phyloP scores from a whole-genome alignment of 192 early-diverging fungal species.

The Coemansia sp. region DNA sequence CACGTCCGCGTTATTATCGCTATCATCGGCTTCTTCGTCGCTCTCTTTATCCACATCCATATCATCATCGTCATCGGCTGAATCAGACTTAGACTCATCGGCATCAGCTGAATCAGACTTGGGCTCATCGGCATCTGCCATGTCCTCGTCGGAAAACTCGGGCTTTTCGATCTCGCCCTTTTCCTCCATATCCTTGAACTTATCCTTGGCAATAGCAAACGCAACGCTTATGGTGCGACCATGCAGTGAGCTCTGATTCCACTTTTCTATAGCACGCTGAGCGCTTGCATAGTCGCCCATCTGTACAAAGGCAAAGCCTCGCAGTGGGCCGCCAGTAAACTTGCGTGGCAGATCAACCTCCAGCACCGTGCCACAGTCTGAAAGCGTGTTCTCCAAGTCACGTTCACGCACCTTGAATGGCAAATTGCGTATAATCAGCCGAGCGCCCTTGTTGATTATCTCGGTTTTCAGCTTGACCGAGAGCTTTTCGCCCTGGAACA shows the following conservation, averaged over 20 bases:
- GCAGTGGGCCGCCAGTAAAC: constrained; percentile 67
- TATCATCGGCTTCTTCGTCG: constrained; percentile 31
- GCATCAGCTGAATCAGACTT: constrained; percentile 13
- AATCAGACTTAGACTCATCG: constrained; percentile 15
- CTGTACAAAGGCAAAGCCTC: constrained; percentile 91
- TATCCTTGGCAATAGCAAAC: constrained; percentile 76
- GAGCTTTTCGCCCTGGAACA: constrained; percentile 69
- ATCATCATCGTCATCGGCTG: constrained; percentile 29
- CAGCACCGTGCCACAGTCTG: constrained; percentile 64
- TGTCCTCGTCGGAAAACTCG: constrained; percentile 39
- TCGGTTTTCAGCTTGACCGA: constrained; percentile 50
- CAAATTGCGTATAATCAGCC: constrained; percentile 87
- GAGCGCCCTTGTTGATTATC: constrained; percentile 60
- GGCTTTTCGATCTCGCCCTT: constrained; percentile 54
- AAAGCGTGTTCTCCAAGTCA: constrained; percentile 67
- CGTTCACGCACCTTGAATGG: constrained; percentile 67
- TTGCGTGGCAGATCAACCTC: constrained; percentile 74
- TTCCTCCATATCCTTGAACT: constrained; percentile 63
- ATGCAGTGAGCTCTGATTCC: constrained; percentile 70
- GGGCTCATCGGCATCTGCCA: constrained; percentile 26
- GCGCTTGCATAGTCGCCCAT: constrained; percentile 71
- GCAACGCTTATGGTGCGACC: constrained; percentile 80
- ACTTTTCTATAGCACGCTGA: constrained; percentile 62
- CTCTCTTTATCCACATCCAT: constrained; percentile 47
- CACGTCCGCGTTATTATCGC: constrained; percentile 29